Evolutionary conservation across 2,329 filamentous ascomycete genomes (phyloP), one percentile per base, ranked within the genome.

Genomic region (Apiospora pterosperma): DNA sequence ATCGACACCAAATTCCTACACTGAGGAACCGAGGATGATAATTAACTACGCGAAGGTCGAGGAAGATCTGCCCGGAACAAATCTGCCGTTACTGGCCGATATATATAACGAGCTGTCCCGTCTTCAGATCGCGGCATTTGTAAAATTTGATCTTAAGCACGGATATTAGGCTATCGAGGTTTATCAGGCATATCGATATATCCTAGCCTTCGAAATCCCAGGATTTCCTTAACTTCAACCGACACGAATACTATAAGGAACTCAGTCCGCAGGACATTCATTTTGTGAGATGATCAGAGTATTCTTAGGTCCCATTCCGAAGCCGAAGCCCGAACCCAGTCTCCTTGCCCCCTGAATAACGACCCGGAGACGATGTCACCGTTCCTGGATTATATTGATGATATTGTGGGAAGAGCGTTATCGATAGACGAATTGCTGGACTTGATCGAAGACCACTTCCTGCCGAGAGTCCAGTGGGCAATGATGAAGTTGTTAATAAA

Each of bases 81-180:
- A 38, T 28, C 19, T 63, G 12, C 62, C 62, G 7, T 3, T 63
- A 12, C n/a, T 63, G 10, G 23, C 36, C 14, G n/a, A 63, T 48
- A 25, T 63, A 3, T 48, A 55, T 36, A 38, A 59, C 25, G 11
- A 59, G 3, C 28, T 63, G 4, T 63, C 16, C 7, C 21, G 39
- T 34, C 62, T 25, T 7, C 5, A 34, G 28, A 58, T 63, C 7
- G 21, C 19, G 12, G 21, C 16, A 4, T 28, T 52, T 11, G 25
- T 36, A 14, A 48, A 23, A 10, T 63, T 63, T 31, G n/a, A 63
- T 48, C n/a, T 63, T 4, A 63, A 63, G 12, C 38, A 63, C 38
- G n/a, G n/a, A n/a, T n/a, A n/a, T n/a, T n/a, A n/a, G n/a, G n/a
- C n/a, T n/a, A n/a, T n/a, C n/a, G n/a, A n/a, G n/a, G 38, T 11